These are phyloP conservation scores for Chlamydomonas sphaeroides DNA, from an alignment of 139 green algal genomes.

Conservation along the genomic window DNA sequence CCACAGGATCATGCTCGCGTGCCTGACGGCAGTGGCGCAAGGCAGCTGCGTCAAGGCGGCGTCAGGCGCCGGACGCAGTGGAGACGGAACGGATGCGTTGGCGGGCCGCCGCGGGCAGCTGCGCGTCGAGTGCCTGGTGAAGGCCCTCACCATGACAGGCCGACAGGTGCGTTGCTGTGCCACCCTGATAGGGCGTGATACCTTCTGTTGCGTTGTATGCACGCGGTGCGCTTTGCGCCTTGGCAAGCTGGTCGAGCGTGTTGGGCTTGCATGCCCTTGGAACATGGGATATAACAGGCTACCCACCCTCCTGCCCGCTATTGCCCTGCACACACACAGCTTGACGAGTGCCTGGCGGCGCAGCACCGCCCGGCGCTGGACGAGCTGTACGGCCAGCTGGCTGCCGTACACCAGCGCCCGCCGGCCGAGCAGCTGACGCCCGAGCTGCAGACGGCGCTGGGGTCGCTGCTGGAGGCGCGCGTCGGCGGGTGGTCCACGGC, in stretches of 20 bases:
- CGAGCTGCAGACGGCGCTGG: not conserved
- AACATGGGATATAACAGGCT: too few relatives aligned
- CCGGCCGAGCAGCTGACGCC: not conserved
- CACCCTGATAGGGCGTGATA: too few relatives aligned
- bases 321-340: too few relatives aligned
- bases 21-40: not conserved
- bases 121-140: not conserved
- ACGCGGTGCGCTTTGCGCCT: too few relatives aligned
- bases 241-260: too few relatives aligned
- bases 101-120: too few relatives aligned
- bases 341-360: slow-evolving; percentile 13
- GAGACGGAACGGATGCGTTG: too few relatives aligned
- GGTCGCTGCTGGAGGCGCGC: not conserved
- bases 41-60: not conserved
- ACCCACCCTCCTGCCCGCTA: too few relatives aligned
- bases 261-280: too few relatives aligned
- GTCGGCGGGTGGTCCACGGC: not conserved
- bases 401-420: not conserved
- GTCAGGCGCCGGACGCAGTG: too few relatives aligned
- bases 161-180: slow-evolving; percentile 23
- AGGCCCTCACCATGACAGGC: slow-evolving; percentile 3
- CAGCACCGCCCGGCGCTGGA: slow-evolving; percentile 13
- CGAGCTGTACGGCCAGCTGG: slow-evolving; percentile 14
- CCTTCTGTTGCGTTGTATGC: too few relatives aligned
- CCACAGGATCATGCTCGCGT: slow-evolving; percentile 33